phyloP scores from a whole-genome alignment of 1,284 basidiomycete species.

The Chondrostereum purpureum region DNA sequence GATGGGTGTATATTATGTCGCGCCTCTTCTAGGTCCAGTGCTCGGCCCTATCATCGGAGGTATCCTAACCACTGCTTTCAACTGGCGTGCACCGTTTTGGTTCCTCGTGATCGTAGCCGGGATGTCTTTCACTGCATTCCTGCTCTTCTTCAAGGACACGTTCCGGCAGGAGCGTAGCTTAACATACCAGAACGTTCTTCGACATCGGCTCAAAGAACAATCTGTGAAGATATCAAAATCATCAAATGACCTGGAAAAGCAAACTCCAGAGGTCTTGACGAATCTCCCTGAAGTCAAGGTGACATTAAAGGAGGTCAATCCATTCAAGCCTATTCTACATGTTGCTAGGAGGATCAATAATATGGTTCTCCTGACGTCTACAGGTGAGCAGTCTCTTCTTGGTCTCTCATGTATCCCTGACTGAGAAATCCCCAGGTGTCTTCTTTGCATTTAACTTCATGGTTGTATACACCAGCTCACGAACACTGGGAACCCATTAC shows the following conservation, averaged over 20 bases:
- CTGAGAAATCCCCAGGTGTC: constrained; percentile 36
- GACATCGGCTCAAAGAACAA: constrained; percentile 22
- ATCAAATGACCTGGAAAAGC: constrained; percentile 8
- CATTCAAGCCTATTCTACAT: constrained; percentile 50
- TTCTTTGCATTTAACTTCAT: constrained; percentile 71
- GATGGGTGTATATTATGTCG: constrained; percentile 73
- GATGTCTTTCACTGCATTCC: constrained; percentile 49
- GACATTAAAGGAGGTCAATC: constrained; percentile 68
- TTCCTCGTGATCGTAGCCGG: constrained; percentile 67
- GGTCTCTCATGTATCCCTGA: constrained; percentile 5
- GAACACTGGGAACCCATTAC: constrained; percentile 62
- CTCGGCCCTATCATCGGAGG: constrained; percentile 73
- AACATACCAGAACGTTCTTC: constrained; percentile 63
- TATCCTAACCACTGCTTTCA: constrained; percentile 58
- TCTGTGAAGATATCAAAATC: background rate
- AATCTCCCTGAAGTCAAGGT: constrained; percentile 44
- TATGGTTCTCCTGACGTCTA: constrained; percentile 56
- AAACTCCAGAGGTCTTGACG: constrained; percentile 14
- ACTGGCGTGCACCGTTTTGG: constrained; percentile 80
- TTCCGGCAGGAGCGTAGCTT: constrained; percentile 77
- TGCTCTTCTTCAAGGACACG: constrained; percentile 73
- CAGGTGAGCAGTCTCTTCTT: constrained; percentile 41
- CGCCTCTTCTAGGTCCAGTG: constrained; percentile 54
- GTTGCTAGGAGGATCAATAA: constrained; percentile 65
- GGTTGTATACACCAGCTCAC: constrained; percentile 64